Percentiles rank a stretch among this genome's conserved stretches.
Conservation (phyloP, 2,329 filamentous ascomycete genomes). For the Gliomastix tumulicola region DNA sequence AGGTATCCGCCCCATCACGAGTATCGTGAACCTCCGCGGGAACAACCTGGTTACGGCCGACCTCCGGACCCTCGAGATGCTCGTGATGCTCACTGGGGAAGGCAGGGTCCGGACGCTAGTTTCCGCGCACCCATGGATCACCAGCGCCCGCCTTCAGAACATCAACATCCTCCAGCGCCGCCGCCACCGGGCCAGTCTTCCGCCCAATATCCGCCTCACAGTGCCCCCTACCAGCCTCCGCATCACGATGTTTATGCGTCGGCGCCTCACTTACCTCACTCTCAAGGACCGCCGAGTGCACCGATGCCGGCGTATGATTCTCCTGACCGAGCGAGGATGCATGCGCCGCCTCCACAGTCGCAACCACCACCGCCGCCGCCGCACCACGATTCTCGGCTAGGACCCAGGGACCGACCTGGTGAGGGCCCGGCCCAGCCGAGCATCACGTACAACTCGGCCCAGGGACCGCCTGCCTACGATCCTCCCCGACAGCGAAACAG, state of each 20-base stretch:
- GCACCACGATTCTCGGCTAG: conserved; percentile 17
- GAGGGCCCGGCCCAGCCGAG: conserved; percentile 31
- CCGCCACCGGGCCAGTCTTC: no score
- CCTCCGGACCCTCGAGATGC: conserved; percentile 25
- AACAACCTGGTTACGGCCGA: conserved; percentile 36
- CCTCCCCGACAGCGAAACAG: conserved; percentile 26
- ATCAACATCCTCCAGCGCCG: conserved; percentile 34
- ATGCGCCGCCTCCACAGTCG: conserved; percentile 25
- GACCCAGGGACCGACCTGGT: conserved; percentile 4
- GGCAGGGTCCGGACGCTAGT: conserved; percentile 19
- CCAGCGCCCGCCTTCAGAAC: conserved; percentile 38
- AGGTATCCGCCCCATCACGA: conserved; percentile 26
- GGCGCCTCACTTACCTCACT: conserved; percentile 24
- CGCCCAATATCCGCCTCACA: conserved; percentile 22
- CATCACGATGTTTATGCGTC: conserved; percentile 24
- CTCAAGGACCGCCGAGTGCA: conserved; percentile 13
- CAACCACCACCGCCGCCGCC: conserved; percentile 25
- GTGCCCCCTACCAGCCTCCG: conserved; percentile 18
- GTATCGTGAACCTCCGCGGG: conserved; percentile 35
- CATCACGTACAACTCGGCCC: conserved; percentile 39
- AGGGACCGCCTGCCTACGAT: conserved; percentile 31
- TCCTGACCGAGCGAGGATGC: conserved; percentile 40
- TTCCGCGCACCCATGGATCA: conserved; percentile 30
- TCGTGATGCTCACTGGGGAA: conserved; percentile 24
- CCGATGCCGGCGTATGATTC: conserved; percentile 35